Conservation (phyloP, 108 stramenopile species). For the Chaetoceros tenuissimus region DNA sequence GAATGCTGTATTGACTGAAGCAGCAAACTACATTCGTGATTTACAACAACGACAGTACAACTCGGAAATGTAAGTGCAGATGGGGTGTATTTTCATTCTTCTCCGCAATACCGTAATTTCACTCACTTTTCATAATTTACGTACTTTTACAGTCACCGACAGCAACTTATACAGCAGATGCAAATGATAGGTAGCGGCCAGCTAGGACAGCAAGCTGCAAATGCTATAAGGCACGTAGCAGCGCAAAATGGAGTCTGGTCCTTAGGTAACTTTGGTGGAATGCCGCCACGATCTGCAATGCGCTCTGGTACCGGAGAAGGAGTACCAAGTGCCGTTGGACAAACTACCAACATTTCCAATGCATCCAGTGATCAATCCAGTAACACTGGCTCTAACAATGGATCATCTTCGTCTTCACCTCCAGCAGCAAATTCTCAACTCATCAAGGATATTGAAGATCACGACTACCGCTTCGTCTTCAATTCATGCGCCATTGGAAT, state of each 20-base stretch:
- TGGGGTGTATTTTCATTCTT: not conserved
- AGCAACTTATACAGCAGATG: constrained; percentile 70
- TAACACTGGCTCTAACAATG: not conserved
- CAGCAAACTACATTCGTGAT: constrained; percentile 82
- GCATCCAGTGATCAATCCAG: not conserved
- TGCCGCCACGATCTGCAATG: constrained; percentile 48
- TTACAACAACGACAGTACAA: constrained; percentile 79
- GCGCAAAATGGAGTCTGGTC: constrained; percentile 64
- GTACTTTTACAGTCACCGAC: constrained; percentile 31
- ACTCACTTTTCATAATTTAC: not conserved
- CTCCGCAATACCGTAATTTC: not conserved
- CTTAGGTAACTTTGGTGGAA: constrained; percentile 58
- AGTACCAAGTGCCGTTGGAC: not conserved
- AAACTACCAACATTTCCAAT: constrained; percentile 1
- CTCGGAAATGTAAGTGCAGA: constrained; percentile 62
- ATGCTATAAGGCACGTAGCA: constrained; percentile 40
- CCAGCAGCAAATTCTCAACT: constrained; percentile 1
- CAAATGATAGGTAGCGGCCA: constrained; percentile 73
- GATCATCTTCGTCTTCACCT: constrained; percentile 1
- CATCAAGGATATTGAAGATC: constrained; percentile 28
- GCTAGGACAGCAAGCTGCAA: constrained; percentile 66
- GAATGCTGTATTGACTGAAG: constrained; percentile 78
- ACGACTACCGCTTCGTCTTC: constrained; percentile 73
- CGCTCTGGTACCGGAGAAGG: constrained; percentile 6
- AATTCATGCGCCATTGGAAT: constrained; percentile 75